Conservation (phyloP, 768 basidiomycete genomes). For the Russula dissimulans region DNA sequence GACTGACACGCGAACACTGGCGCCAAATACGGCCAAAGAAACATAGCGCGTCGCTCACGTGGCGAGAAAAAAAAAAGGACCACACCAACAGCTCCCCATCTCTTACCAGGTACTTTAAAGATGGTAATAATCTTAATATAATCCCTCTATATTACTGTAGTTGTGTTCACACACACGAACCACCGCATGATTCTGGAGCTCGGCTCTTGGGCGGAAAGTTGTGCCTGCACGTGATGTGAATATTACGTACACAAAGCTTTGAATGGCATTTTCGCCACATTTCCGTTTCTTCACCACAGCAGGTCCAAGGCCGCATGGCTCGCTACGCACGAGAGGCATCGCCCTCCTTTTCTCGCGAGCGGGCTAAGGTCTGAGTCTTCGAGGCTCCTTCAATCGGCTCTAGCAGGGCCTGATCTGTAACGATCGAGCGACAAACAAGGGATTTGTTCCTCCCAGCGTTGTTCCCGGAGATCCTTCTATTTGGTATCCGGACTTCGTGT, state of each 20-base stretch:
- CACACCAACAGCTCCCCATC: neutral
- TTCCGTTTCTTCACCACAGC: conserved; percentile 20
- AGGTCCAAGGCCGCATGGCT: conserved; percentile 63
- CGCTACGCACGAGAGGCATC: conserved; percentile 40
- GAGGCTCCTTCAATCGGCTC: conserved; percentile 53
- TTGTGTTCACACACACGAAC: neutral
- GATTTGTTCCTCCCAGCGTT: conserved; percentile 28
- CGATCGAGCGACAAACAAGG: conserved; percentile 60
- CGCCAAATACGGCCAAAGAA: conserved; percentile 13
- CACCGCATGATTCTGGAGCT: neutral
- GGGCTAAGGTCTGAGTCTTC: conserved; percentile 79
- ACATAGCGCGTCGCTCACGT: conserved; percentile 15
- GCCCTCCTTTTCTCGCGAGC: conserved; percentile 43
- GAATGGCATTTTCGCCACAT: neutral
- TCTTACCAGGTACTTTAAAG: neutral
- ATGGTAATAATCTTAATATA: neutral
- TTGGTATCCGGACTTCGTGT: conserved; percentile 29
- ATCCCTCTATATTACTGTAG: neutral
- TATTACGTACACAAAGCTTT: neutral
- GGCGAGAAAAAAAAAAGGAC: conserved; percentile 1
- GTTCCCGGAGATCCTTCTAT: conserved; percentile 37
- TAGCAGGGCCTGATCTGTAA: conserved; percentile 53
- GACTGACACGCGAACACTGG: neutral
- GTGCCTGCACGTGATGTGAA: conserved; percentile 9
- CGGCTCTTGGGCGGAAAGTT: no score